Evolutionary conservation across 306 rosid species (phyloP).

Genomic region (Trichosanthes truncata): DNA sequence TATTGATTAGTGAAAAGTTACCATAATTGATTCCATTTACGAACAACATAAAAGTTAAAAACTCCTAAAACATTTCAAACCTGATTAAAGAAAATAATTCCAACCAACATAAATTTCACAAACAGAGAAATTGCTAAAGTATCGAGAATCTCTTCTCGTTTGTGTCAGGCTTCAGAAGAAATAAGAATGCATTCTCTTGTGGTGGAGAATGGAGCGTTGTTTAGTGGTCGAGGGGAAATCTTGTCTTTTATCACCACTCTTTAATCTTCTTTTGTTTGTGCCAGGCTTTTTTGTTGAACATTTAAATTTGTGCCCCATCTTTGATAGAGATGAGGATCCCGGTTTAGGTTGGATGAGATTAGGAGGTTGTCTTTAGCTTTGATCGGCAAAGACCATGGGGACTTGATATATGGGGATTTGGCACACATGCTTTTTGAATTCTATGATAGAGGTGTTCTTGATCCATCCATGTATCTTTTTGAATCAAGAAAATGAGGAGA

Average conservation of each 20-base stretch:
- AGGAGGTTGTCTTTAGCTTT: background rate
- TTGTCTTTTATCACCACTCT: too few species aligned
- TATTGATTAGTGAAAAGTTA: background rate
- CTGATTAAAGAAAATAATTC: background rate
- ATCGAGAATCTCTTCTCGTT: background rate
- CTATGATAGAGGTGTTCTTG: background rate
- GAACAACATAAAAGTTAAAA: background rate
- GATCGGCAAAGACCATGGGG: background rate
- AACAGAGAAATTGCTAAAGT: background rate
- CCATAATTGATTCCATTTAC: background rate
- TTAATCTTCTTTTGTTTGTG: background rate
- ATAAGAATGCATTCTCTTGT: background rate
- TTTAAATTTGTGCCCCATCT: too few species aligned
- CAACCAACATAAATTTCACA: background rate
- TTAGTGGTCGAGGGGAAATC: background rate
- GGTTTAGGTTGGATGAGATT: background rate
- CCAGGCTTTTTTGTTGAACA: too few species aligned
- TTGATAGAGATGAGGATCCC: background rate
- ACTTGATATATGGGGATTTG: background rate
- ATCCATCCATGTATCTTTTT: background rate
- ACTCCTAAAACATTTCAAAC: background rate
- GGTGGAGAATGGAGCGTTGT: background rate
- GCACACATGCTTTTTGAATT: background rate
- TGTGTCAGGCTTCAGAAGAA: too few species aligned
- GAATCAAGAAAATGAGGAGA: too few species aligned